Conservation (phyloP, 1,139 yeast species). For the Kluyveromyces sp. region DNA sequence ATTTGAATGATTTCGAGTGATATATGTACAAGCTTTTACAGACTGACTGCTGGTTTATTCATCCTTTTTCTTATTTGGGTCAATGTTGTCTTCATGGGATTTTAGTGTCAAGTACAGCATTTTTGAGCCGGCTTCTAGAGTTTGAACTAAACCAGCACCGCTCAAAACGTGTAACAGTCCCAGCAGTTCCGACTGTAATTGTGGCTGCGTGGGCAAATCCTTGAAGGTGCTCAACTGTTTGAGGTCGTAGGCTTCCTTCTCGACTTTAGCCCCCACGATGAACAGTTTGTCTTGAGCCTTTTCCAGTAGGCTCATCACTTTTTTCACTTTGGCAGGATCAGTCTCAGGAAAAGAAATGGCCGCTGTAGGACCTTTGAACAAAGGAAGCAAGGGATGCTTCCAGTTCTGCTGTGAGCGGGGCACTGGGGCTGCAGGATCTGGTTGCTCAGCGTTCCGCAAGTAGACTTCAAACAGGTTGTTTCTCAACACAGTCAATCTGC, state of each 20-base stretch:
- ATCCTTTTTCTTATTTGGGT: conserved; percentile 16
- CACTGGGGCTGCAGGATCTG: conserved; percentile 67
- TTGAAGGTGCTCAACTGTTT: conserved; percentile 56
- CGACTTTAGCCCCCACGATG: conserved; percentile 79
- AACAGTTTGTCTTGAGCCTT: conserved; percentile 64
- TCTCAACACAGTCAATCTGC: conserved; percentile 58
- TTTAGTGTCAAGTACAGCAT: conserved; percentile 68
- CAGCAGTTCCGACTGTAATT: conserved; percentile 72
- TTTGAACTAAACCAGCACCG: conserved; percentile 83
- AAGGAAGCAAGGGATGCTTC: conserved; percentile 60
- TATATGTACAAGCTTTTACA: neutral
- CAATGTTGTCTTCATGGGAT: conserved; percentile 38
- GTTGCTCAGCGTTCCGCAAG: conserved; percentile 58
- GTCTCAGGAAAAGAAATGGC: conserved; percentile 61
- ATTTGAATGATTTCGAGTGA: conserved; percentile 1
- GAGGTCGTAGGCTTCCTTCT: conserved; percentile 48
- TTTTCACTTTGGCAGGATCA: conserved; percentile 62
- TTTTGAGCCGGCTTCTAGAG: conserved; percentile 63
- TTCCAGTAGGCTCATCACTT: conserved; percentile 55
- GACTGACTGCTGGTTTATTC: neutral
- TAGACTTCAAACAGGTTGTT: conserved; percentile 67
- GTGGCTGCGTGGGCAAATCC: conserved; percentile 62
- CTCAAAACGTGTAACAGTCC: conserved; percentile 80
- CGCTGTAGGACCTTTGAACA: conserved; percentile 82
- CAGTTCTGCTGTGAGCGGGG: conserved; percentile 38